Conservation (phyloP, 2,329 filamentous ascomycete species). For the Colletotrichum cereale region DNA sequence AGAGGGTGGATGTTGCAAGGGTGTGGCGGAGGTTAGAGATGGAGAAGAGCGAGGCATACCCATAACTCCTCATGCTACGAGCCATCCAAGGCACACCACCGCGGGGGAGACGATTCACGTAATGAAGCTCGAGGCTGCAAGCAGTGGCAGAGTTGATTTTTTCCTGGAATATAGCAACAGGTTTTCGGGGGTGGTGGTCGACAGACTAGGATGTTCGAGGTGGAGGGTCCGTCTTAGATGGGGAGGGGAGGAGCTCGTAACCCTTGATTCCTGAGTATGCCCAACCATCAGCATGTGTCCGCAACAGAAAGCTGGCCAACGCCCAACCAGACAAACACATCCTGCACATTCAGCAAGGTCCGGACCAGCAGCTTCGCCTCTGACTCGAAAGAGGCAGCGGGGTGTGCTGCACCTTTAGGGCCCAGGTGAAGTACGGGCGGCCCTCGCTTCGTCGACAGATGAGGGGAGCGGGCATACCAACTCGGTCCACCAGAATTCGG, state of each 20-base stretch:
- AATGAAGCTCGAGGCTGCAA: conserved; percentile 9
- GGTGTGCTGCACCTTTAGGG: conserved; percentile 13
- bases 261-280: conserved; percentile 39
- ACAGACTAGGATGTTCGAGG: conserved; percentile 19
- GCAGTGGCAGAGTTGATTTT: conserved; percentile 1
- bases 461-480: conserved; percentile 40
- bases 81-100: conserved; percentile 30
- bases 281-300: conserved; percentile 38
- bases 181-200: conserved; percentile 9
- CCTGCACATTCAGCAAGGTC: not conserved
- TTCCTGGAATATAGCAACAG: not conserved
- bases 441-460: conserved; percentile 23
- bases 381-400: conserved; percentile 12
- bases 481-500: conserved; percentile 39
- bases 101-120: conserved; percentile 26
- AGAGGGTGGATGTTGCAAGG: conserved; percentile 37
- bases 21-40: conserved; percentile 48
- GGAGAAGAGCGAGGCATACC: conserved; percentile 52
- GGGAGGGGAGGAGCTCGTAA: conserved; percentile 32
- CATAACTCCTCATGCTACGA: conserved; percentile 54
- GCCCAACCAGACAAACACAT: conserved; percentile 13
- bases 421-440: conserved; percentile 21
- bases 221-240: conserved; percentile 27
- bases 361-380: not conserved
- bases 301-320: conserved; percentile 16